Conservation (phyloP, 768 basidiomycete species). For the Pleurotus tuoliensis region DNA sequence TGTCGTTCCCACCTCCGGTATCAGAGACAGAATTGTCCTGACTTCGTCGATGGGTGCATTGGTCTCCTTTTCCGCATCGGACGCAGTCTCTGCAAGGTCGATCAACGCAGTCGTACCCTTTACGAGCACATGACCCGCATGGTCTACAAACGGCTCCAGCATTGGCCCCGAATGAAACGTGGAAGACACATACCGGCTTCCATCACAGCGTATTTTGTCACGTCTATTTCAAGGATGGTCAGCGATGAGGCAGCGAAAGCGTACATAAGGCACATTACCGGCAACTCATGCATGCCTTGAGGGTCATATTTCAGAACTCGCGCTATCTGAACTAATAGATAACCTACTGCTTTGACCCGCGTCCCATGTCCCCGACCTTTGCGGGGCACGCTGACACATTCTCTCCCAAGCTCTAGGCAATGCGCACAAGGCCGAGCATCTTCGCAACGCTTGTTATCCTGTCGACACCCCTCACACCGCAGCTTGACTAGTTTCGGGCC, state of each 20-base stretch:
- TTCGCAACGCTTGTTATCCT: constrained; percentile 56
- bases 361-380: constrained; percentile 57
- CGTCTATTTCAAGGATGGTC: constrained; percentile 34
- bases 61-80: constrained; percentile 38
- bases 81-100: constrained; percentile 41
- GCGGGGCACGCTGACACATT: constrained; percentile 46
- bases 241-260: constrained; percentile 7
- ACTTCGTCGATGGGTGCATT: constrained; percentile 40
- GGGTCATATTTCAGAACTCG: constrained; percentile 8
- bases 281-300: constrained; percentile 57
- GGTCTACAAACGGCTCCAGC: constrained; percentile 31
- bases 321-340: constrained; percentile 8
- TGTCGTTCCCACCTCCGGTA: constrained; percentile 15
- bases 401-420: constrained; percentile 42
- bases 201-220: constrained; percentile 62
- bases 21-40: constrained; percentile 19
- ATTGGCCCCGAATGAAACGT: constrained; percentile 5
- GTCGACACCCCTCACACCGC: constrained; percentile 56
- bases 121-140: constrained; percentile 45
- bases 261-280: constrained; percentile 33
- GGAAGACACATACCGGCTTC: constrained; percentile 37
- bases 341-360: constrained; percentile 55
- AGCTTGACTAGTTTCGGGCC: constrained; percentile 55
- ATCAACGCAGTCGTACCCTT: constrained; percentile 50
- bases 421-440: constrained; percentile 53